Percentiles rank a stretch among this genome's conserved stretches.
Evolutionary conservation across 768 basidiomycete species (phyloP).

Genomic region (Boletellus sp.): DNA sequence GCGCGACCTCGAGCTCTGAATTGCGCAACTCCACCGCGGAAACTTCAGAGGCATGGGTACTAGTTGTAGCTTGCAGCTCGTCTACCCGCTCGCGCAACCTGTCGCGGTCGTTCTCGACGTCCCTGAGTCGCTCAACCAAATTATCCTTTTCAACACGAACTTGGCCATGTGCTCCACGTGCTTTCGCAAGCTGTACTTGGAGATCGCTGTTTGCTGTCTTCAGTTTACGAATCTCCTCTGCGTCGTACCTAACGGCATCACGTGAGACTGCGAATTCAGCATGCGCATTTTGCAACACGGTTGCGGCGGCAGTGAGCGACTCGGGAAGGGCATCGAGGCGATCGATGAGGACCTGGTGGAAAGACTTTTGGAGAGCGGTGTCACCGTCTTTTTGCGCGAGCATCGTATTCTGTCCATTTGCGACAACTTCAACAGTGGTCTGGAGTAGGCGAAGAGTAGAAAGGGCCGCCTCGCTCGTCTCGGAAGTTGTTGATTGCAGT

Average conservation of each 20-base stretch:
- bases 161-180: conserved; percentile 73
- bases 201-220: conserved; percentile 55
- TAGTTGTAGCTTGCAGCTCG: conserved; percentile 44
- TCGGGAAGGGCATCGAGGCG: conserved; percentile 60
- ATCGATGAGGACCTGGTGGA: conserved; percentile 51
- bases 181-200: conserved; percentile 71
- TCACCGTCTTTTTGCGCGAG: conserved; percentile 47
- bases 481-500: conserved; percentile 15
- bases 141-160: conserved; percentile 80
- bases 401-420: conserved; percentile 48
- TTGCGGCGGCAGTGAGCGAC: conserved; percentile 48
- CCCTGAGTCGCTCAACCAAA: conserved; percentile 56
- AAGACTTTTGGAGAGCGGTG: conserved; percentile 44
- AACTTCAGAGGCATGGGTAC: conserved; percentile 44
- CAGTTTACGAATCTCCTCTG: conserved; percentile 65
- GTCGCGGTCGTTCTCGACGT: conserved; percentile 65
- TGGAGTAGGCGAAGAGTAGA: conserved; percentile 44
- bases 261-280: conserved; percentile 58
- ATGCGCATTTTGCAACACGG: conserved; percentile 56
- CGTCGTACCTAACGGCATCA: conserved; percentile 55
- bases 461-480: conserved; percentile 27
- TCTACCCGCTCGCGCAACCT: conserved; percentile 52
- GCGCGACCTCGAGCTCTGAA: conserved; percentile 64
- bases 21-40: conserved; percentile 48
- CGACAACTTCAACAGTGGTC: conserved; percentile 45